A percentile compares a stretch with the other conserved stretches of the same genome.
Conservation (phyloP, 768 basidiomycete species). For the Fistulinella prunicolor region DNA sequence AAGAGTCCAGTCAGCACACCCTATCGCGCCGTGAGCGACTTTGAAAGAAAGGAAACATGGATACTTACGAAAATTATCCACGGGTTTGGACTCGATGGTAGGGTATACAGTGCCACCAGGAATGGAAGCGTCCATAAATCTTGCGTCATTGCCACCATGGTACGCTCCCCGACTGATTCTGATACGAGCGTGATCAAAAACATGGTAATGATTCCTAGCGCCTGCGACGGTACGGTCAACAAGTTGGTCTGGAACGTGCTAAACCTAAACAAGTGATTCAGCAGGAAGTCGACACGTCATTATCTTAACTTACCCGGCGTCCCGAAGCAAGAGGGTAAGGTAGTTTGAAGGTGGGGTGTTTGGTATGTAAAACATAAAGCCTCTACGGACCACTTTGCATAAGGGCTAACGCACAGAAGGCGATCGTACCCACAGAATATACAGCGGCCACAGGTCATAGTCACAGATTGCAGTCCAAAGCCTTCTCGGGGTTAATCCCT, state of each 20-base stretch:
- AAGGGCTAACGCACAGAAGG: neutral
- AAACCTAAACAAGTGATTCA: slow-evolving; percentile 38
- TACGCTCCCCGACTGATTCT: slow-evolving; percentile 52
- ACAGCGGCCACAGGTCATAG: slow-evolving; percentile 66
- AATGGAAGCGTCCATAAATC: slow-evolving; percentile 62
- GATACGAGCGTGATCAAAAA: slow-evolving; percentile 48
- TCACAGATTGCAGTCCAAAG: slow-evolving; percentile 56
- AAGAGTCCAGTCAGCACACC: slow-evolving; percentile 43
- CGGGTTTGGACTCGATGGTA: slow-evolving; percentile 47
- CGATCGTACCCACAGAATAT: slow-evolving; percentile 39
- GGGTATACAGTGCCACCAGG: slow-evolving; percentile 51
- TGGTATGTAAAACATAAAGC: slow-evolving; percentile 53
- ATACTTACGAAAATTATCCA: slow-evolving; percentile 51
- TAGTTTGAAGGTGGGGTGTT: slow-evolving; percentile 48
- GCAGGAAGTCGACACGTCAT: neutral
- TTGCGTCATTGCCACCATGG: slow-evolving; percentile 50
- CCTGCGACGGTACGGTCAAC: slow-evolving; percentile 54
- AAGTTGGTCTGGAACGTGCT: slow-evolving; percentile 59
- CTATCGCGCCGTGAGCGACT: slow-evolving; percentile 19
- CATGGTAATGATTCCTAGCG: slow-evolving; percentile 52
- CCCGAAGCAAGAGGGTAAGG: slow-evolving; percentile 54
- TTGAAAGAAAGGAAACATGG: neutral
- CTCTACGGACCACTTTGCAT: slow-evolving; percentile 28
- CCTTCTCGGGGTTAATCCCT: slow-evolving; percentile 48
- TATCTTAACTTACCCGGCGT: slow-evolving; percentile 41